Conservation (phyloP, 192 early-diverging fungal species). For the Thoreauomyces humboldtii region DNA sequence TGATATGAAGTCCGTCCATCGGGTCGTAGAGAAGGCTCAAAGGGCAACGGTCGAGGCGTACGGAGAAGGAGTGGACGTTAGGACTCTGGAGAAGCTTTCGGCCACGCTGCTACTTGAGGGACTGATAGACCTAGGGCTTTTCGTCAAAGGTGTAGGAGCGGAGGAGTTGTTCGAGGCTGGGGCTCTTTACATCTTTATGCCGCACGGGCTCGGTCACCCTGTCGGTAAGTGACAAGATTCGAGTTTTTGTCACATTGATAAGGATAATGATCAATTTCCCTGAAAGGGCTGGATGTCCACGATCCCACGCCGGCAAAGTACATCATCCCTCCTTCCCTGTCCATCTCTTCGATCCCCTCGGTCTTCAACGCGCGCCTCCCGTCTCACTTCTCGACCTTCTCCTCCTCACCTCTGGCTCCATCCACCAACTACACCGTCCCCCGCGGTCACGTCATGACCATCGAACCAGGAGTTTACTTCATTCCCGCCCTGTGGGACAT, state of each 20-base stretch:
- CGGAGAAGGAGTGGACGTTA: slow-evolving; percentile 58
- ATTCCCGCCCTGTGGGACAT: slow-evolving; percentile 64
- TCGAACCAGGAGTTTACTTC: slow-evolving; percentile 95
- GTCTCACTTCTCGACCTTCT: too few relatives aligned
- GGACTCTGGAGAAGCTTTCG: slow-evolving; percentile 59
- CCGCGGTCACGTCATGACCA: slow-evolving; percentile 76
- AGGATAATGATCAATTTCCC: too few relatives aligned
- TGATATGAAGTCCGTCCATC: slow-evolving; percentile 62
- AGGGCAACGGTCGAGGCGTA: slow-evolving; percentile 56
- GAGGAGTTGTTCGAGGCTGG: slow-evolving; percentile 53
- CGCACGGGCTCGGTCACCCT: slow-evolving; percentile 84
- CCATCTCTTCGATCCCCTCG: too few relatives aligned
- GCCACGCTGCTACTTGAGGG: slow-evolving; percentile 51
- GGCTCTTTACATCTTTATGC: slow-evolving; percentile 75
- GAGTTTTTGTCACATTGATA: too few relatives aligned
- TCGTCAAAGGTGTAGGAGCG: slow-evolving; percentile 13
- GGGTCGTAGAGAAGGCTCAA: slow-evolving; percentile 74
- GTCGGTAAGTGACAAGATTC: too few relatives aligned
- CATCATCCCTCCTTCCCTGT: too few relatives aligned
- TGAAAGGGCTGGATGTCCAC: slow-evolving; percentile 88
- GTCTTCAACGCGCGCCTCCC: neutral
- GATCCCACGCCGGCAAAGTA: slow-evolving; percentile 59
- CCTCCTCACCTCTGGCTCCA: too few relatives aligned
- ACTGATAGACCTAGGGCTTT: slow-evolving; percentile 34
- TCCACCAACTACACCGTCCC: slow-evolving; percentile 57